These are phyloP conservation scores for Fusarium nygamai DNA, from an alignment of 2,329 filamentous ascomycete genomes.

Conservation along the genomic window DNA sequence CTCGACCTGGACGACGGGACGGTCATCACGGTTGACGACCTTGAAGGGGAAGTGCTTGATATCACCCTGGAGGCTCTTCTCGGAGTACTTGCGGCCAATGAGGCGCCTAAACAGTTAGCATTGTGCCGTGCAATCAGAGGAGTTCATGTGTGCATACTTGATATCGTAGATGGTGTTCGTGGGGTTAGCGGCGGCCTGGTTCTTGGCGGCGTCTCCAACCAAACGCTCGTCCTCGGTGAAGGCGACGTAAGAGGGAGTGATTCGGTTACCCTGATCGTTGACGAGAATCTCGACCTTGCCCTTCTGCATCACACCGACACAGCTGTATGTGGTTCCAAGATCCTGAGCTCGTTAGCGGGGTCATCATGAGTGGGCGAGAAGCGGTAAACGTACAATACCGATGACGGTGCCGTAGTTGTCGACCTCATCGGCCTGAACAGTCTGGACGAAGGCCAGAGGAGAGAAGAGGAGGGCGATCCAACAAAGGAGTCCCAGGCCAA, in stretches of 20 bases:
- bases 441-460: conserved; percentile 85
- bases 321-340: conserved; percentile 89
- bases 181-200: conserved; percentile 87
- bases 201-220: conserved; percentile 97
- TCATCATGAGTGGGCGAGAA: not conserved
- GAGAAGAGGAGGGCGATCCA: conserved; percentile 92
- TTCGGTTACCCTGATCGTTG: conserved; percentile 97
- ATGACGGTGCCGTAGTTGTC: conserved; percentile 90
- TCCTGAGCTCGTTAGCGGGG: conserved; percentile 57
- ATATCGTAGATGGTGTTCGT: conserved; percentile 80
- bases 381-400: conserved; percentile 76
- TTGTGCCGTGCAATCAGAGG: not conserved
- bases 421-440: conserved; percentile 76
- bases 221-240: conserved; percentile 97
- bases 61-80: conserved; percentile 90
- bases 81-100: conserved; percentile 84
- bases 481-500: conserved; percentile 88
- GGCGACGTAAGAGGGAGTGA: conserved; percentile 93
- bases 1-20: conserved; percentile 84
- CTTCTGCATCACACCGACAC: conserved; percentile 95
- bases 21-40: conserved; percentile 87
- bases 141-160: conserved; percentile 72
- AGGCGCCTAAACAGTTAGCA: conserved; percentile 68
- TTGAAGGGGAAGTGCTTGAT: conserved; percentile 99
- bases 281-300: conserved; percentile 95